Evolutionary conservation across 1,284 basidiomycete genomes (phyloP).

Genomic region (Neonothopanus nambi): DNA sequence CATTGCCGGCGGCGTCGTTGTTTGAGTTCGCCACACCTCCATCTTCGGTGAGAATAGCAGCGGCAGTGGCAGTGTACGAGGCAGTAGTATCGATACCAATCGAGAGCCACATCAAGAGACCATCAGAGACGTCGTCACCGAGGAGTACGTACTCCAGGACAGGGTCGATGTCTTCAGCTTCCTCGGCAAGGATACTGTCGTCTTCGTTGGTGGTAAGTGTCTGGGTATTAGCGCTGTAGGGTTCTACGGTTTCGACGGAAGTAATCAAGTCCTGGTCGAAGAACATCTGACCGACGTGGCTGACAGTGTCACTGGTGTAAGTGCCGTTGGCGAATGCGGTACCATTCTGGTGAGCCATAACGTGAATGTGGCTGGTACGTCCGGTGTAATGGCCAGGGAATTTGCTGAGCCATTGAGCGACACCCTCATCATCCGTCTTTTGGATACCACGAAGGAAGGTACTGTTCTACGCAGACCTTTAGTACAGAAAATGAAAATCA

Average conservation of each 20-base stretch:
- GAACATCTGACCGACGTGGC: conserved; percentile 23
- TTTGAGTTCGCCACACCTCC: conserved; percentile 16
- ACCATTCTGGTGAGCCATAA: conserved; percentile 17
- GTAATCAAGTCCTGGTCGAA: conserved; percentile 20
- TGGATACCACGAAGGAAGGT: conserved; percentile 19
- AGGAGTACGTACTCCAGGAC: conserved; percentile 21
- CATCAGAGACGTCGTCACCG: conserved; percentile 19
- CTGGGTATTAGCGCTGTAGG: conserved; percentile 22
- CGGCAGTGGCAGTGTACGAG: conserved; percentile 12
- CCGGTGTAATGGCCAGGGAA: conserved; percentile 22
- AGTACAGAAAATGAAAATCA: background rate
- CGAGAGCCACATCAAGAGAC: conserved; percentile 21
- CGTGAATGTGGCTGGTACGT: conserved; percentile 21
- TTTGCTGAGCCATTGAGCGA: conserved; percentile 17
- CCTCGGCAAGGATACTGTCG: conserved; percentile 19
- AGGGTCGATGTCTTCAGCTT: conserved; percentile 19
- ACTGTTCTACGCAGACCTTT: conserved; percentile 6
- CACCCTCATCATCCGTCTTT: conserved; percentile 17
- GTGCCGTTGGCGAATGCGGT: conserved; percentile 17
- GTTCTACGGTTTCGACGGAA: conserved; percentile 14
- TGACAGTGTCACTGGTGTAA: conserved; percentile 12
- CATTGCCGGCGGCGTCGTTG: background rate
- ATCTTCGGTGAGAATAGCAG: conserved; percentile 14
- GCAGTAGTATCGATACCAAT: conserved; percentile 19
- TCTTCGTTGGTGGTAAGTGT: conserved; percentile 20